Percentiles rank a stretch among this genome's conserved stretches.
Conservation (phyloP, 768 basidiomycete genomes). For the Pleurotus citrinopileatus region DNA sequence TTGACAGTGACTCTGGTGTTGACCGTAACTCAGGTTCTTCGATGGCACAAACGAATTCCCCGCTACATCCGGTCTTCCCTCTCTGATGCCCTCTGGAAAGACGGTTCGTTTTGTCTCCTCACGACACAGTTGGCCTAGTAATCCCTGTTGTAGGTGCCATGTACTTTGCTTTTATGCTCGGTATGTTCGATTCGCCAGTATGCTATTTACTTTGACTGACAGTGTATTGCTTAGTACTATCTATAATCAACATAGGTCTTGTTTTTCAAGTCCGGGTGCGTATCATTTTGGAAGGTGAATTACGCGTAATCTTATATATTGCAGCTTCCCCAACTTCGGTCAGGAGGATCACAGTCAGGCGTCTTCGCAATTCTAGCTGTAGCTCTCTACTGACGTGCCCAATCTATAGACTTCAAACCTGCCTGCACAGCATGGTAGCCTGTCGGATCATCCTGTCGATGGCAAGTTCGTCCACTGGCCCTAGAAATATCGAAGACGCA, state of each 20-base stretch:
- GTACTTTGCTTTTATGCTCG: constrained; percentile 17
- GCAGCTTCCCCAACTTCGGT: constrained; percentile 16
- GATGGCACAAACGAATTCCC: constrained; percentile 15
- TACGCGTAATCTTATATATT: background rate
- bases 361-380: background rate
- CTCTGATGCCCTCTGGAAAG: constrained; percentile 16
- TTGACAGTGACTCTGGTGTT: constrained; percentile 16
- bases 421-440: constrained; percentile 19
- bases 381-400: background rate
- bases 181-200: constrained; percentile 3
- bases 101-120: constrained; percentile 12
- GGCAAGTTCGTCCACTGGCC: constrained; percentile 7
- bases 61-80: constrained; percentile 15
- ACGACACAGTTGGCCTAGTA: background rate
- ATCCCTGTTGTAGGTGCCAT: constrained; percentile 11
- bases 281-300: background rate
- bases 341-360: constrained; percentile 17
- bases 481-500: constrained; percentile 1
- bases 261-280: constrained; percentile 15
- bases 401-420: constrained; percentile 15
- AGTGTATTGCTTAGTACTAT: constrained; percentile 8
- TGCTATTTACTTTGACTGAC: background rate
- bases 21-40: constrained; percentile 15
- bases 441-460: constrained; percentile 17
- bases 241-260: constrained; percentile 17